A percentile compares a stretch with the other conserved stretches of the same genome.
Conservation (phyloP, 345 rosid genomes). For the Cardamine resedifolia region DNA sequence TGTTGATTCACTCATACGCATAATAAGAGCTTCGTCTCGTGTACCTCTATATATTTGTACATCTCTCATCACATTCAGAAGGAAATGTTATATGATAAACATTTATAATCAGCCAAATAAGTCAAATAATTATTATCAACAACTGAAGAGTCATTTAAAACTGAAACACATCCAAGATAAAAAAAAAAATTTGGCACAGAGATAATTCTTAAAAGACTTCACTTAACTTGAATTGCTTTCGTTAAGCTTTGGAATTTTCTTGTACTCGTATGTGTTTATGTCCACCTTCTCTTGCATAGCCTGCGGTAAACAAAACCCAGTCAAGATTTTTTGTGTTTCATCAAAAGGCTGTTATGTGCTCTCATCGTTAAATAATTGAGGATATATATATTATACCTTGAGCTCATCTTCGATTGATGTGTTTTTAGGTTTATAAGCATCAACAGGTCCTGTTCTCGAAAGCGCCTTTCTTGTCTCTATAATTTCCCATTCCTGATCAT, state of each 20-base stretch:
- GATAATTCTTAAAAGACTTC: neutral
- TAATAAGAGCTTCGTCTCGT: too few species aligned
- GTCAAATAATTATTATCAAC: neutral
- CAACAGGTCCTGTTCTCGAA: constrained; percentile 74
- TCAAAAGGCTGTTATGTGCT: neutral
- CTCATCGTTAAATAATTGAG: neutral
- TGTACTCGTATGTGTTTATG: constrained; percentile 76
- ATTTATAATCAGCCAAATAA: too few species aligned
- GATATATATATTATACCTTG: constrained; percentile 55
- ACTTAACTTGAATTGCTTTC: constrained; percentile 50
- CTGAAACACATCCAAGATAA: constrained; percentile 7
- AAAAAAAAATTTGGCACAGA: constrained; percentile 11
- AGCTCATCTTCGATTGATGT: constrained; percentile 81
- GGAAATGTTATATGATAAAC: too few species aligned
- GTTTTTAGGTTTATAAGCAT: constrained; percentile 75
- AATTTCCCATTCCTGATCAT: constrained; percentile 90
- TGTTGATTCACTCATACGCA: too few species aligned
- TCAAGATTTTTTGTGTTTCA: constrained; percentile 2
- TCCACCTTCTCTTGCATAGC: constrained; percentile 78
- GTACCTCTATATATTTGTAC: too few species aligned
- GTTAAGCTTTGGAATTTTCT: constrained; percentile 73
- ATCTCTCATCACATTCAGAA: too few species aligned
- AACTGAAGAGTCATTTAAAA: neutral
- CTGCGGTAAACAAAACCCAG: constrained; percentile 35
- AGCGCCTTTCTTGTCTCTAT: constrained; percentile 74